Evolutionary conservation across 2,329 filamentous ascomycete genomes (phyloP), one percentile per base, ranked within the genome.

Genomic region (Fusarium odoratissimum): DNA sequence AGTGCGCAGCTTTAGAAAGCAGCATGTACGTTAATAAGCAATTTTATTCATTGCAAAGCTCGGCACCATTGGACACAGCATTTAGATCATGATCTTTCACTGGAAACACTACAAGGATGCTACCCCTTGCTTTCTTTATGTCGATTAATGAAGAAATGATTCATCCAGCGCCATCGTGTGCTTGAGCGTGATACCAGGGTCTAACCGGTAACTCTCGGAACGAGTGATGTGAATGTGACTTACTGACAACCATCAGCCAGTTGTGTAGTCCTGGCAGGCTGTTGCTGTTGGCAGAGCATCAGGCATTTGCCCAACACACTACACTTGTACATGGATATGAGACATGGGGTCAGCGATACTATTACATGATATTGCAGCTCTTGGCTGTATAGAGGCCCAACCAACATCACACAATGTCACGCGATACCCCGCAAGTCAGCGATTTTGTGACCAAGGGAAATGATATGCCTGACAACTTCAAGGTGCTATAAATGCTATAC

Each of bases 31-130:
- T 64, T 48, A 48, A 58, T 54, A 48, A 35, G 58, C 59, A 73
- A 65, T 75, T 54, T 54, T 72, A 63, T 64, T 67, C 67, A 64
- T 74, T 76, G 73, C 78, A 80, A 74, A 80, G 80, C 79, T 74
- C 67, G 81, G 81, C 81, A 80, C 81, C 80, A 54, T 64, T 60
- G 62, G 64, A 59, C 52, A 64, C 31, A 69, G 51, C 59, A 46
- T 19, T 35, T 57, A 48, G 57, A 51, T 64, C 51, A 55, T 66
- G 60, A 46, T 68, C 42, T 45, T 45, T 52, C 60, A 56, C 35
- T 67, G 42, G 59, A 58, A 45, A 48, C 48, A 58, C 40, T 67
- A 33, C 25, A 38, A 55, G 33, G 31, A 37, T 25, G 49, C 37
- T 48, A 44, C 42, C 30, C 35, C 28, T 57, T 52, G 31, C 61